phyloP scores from a whole-genome alignment of 306 rosid species.

The Dalbergia oliveri region DNA sequence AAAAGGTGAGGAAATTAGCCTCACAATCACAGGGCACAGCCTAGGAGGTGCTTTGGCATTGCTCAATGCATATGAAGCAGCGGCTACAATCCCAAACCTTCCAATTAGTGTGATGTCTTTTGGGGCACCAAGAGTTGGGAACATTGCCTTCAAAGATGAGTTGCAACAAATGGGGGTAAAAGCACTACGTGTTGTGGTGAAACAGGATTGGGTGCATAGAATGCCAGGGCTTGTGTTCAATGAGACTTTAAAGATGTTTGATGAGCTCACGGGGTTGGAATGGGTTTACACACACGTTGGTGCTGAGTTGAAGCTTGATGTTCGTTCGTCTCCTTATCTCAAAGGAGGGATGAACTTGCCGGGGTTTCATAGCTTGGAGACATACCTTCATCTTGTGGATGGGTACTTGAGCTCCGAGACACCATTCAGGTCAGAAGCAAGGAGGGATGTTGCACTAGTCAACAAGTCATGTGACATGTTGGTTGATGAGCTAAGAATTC shows the following conservation, averaged over 20 bases:
- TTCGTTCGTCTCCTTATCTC: slow-evolving; percentile 63
- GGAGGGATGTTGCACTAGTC: slow-evolving; percentile 71
- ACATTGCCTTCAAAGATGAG: slow-evolving; percentile 65
- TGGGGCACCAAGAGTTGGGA: slow-evolving; percentile 82
- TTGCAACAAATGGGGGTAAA: slow-evolving; percentile 60
- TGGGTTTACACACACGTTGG: slow-evolving; percentile 76
- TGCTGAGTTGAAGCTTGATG: slow-evolving; percentile 59
- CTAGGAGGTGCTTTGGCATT: slow-evolving; percentile 77
- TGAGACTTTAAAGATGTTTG: slow-evolving; percentile 54
- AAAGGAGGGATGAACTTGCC: slow-evolving; percentile 54
- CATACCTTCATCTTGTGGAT: slow-evolving; percentile 77
- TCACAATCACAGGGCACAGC: slow-evolving; percentile 81
- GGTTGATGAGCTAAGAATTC: slow-evolving; percentile 66
- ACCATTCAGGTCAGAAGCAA: slow-evolving; percentile 58
- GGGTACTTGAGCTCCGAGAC: slow-evolving; percentile 51
- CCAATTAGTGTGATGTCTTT: slow-evolving; percentile 70
- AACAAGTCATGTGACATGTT: slow-evolving; percentile 75
- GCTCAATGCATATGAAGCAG: slow-evolving; percentile 69
- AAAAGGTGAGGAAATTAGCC: slow-evolving; percentile 66
- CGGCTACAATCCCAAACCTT: slow-evolving; percentile 41
- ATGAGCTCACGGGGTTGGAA: slow-evolving; percentile 55
- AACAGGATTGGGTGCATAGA: slow-evolving; percentile 69
- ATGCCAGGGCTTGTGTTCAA: slow-evolving; percentile 71
- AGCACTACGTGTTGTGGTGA: slow-evolving; percentile 52
- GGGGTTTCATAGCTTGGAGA: slow-evolving; percentile 71